phyloP scores from a whole-genome alignment of 2,329 filamentous ascomycete species.

The Graphiopsis chlorocephala region DNA sequence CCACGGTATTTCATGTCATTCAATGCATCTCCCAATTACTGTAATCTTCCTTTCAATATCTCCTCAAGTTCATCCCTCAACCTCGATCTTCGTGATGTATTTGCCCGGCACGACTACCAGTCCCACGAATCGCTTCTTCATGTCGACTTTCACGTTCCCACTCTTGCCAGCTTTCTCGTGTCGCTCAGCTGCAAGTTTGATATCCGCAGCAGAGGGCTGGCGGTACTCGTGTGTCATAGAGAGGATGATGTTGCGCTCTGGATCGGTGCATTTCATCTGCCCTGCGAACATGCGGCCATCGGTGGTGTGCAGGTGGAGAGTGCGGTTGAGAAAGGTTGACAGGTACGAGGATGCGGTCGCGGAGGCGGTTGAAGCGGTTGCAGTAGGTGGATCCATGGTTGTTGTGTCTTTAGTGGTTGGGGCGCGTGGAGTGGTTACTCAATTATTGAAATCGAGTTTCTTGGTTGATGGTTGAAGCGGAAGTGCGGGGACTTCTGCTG shows the following conservation, averaged over 20 bases:
- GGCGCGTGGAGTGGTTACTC: neutral
- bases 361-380: neutral
- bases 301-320: slow-evolving; percentile 72
- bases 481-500: neutral
- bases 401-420: neutral
- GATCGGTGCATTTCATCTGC: slow-evolving; percentile 90
- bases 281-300: slow-evolving; percentile 89
- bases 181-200: slow-evolving; percentile 37
- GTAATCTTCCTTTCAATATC: neutral
- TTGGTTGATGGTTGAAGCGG: neutral
- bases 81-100: slow-evolving; percentile 82
- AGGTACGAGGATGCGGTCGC: slow-evolving; percentile 27
- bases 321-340: slow-evolving; percentile 52
- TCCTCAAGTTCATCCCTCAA: slow-evolving; percentile 54
- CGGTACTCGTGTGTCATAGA: slow-evolving; percentile 87
- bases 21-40: neutral
- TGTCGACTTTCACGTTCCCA: slow-evolving; percentile 59
- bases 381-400: neutral
- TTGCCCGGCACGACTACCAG: slow-evolving; percentile 85
- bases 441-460: neutral
- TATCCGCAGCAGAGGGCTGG: slow-evolving; percentile 54
- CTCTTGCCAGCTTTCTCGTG: slow-evolving; percentile 29
- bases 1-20: neutral
- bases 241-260: slow-evolving; percentile 79
- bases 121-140: slow-evolving; percentile 83